phyloP scores from a whole-genome alignment of 2,329 filamentous ascomycete species.

The Fusarium musae region DNA sequence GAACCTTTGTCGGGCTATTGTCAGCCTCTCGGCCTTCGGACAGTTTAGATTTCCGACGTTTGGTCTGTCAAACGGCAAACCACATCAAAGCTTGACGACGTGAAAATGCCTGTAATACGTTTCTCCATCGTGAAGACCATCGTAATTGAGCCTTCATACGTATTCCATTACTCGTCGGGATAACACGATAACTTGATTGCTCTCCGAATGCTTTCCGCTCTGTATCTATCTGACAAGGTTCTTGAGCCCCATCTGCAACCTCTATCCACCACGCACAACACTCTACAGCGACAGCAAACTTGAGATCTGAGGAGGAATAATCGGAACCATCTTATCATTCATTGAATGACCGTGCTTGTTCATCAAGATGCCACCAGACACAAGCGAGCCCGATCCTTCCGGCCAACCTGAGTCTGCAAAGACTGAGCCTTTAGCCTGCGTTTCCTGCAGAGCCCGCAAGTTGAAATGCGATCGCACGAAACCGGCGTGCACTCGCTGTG shows the following conservation, averaged over 20 bases:
- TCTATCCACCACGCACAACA: neutral
- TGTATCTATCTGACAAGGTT: slow-evolving; percentile 5
- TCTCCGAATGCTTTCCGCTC: neutral
- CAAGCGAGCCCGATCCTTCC: slow-evolving; percentile 36
- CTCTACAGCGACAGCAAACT: neutral
- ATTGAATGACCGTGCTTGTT: slow-evolving; percentile 26
- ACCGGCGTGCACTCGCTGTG: slow-evolving; percentile 84
- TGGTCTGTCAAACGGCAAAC: slow-evolving; percentile 27
- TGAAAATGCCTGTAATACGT: slow-evolving; percentile 14
- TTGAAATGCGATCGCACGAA: slow-evolving; percentile 85
- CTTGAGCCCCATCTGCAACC: neutral
- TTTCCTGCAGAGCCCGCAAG: slow-evolving; percentile 85
- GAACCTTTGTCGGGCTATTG: slow-evolving; percentile 31
- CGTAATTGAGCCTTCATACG: slow-evolving; percentile 2
- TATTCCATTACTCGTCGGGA: neutral
- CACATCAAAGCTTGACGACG: slow-evolving; percentile 34
- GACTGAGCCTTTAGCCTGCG: slow-evolving; percentile 75
- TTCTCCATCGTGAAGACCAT: slow-evolving; percentile 12
- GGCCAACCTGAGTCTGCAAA: slow-evolving; percentile 23
- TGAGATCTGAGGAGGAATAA: neutral
- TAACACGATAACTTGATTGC: neutral
- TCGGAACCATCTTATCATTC: neutral
- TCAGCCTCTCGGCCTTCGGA: slow-evolving; percentile 41
- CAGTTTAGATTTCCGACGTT: slow-evolving; percentile 31
- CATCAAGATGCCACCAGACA: slow-evolving; percentile 38